phyloP scores from a whole-genome alignment of 768 basidiomycete genomes.

The Amanita rimosa region DNA sequence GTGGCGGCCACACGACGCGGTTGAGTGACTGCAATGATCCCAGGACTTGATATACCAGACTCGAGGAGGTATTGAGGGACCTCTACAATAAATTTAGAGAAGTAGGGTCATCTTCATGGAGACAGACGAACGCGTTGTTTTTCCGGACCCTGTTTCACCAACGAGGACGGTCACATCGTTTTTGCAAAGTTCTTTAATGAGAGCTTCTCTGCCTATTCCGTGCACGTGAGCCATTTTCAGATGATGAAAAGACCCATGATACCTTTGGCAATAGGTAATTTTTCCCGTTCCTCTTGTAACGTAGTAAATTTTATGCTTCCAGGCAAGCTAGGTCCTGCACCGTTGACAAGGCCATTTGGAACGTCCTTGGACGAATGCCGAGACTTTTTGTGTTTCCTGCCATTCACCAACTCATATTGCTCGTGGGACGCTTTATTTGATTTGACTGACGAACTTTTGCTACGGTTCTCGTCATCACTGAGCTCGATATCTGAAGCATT shows the following conservation, averaged over 20 bases:
- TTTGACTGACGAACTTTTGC: constrained; percentile 18
- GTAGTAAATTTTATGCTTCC: constrained; percentile 13
- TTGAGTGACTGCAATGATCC: constrained; percentile 87
- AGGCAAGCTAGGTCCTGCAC: constrained; percentile 12
- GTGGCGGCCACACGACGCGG: constrained; percentile 94
- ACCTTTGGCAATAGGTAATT: constrained; percentile 78
- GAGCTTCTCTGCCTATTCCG: constrained; percentile 54
- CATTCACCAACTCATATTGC: constrained; percentile 14
- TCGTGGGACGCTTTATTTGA: constrained; percentile 17
- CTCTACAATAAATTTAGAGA: constrained; percentile 38
- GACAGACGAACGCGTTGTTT: constrained; percentile 81
- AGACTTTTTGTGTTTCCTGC: constrained; percentile 22
- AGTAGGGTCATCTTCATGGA: not conserved
- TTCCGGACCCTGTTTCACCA: constrained; percentile 97
- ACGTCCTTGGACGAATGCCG: constrained; percentile 13
- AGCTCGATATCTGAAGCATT: constrained; percentile 28
- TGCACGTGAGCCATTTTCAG: not conserved
- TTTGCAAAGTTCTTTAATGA: constrained; percentile 59
- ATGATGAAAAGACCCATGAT: constrained; percentile 10
- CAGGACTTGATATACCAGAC: constrained; percentile 56
- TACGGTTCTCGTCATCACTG: constrained; percentile 24
- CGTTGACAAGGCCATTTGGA: constrained; percentile 8
- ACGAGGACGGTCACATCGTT: constrained; percentile 85
- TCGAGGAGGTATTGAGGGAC: constrained; percentile 93
- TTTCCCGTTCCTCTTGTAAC: constrained; percentile 55